Conservation (phyloP, 345 rosid species). For the Draba incana region DNA sequence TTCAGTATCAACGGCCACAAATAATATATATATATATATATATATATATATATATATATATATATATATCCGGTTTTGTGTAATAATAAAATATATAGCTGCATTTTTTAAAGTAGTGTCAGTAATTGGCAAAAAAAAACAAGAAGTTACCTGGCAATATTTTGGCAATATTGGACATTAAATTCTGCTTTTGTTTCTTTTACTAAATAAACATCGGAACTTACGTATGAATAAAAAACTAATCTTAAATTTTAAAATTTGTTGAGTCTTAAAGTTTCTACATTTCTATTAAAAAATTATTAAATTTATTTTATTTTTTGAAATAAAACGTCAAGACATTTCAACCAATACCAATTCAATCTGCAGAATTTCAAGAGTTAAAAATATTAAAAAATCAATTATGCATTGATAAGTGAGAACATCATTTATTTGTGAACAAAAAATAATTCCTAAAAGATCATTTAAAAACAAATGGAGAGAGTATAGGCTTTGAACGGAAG, state of each 20-base stretch:
- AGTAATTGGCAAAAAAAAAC: not conserved
- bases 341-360: no score
- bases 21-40: not conserved
- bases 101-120: not conserved
- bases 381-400: no score
- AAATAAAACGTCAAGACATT: no score
- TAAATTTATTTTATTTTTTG: no score
- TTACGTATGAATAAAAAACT: not conserved
- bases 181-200: not conserved
- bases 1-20: conserved; percentile 19
- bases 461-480: no score
- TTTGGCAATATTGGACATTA: not conserved
- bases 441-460: no score
- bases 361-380: no score
- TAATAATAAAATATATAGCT: not conserved
- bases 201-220: not conserved
- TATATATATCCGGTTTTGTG: not conserved
- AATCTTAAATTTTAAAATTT: not conserved
- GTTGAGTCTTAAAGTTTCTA: no score
- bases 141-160: not conserved
- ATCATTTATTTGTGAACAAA: no score
- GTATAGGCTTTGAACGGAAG: no score
- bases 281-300: no score
- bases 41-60: not conserved
- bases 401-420: no score